Evolutionary conservation across 2,329 filamentous ascomycete genomes (phyloP).

Genomic region (Pestalotiopsis fici): DNA sequence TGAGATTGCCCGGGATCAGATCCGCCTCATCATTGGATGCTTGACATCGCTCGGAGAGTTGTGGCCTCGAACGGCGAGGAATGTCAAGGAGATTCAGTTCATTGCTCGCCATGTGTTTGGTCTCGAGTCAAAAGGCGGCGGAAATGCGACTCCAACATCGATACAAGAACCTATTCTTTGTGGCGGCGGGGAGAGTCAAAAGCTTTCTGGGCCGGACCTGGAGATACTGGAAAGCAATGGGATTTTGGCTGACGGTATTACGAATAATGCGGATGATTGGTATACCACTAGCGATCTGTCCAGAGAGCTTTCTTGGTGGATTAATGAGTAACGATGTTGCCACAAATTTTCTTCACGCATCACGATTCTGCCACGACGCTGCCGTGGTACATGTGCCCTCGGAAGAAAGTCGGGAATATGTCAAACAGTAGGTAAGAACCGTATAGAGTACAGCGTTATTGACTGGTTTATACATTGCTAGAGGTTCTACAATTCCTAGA

Average conservation of each 20-base stretch:
- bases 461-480: no score
- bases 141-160: not conserved
- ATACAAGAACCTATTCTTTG: not conserved
- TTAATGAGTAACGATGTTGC: not conserved
- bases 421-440: no score
- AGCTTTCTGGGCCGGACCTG: not conserved
- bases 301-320: not conserved
- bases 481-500: no score
- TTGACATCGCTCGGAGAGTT: constrained; percentile 34
- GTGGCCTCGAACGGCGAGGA: constrained; percentile 36
- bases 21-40: constrained; percentile 41
- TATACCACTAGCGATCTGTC: not conserved
- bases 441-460: no score
- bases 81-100: constrained; percentile 38
- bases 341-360: not conserved
- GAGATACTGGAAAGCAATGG: not conserved
- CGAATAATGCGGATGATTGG: not conserved
- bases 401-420: no score
- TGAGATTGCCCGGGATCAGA: constrained; percentile 38
- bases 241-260: not conserved
- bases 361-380: no score
- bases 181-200: not conserved
- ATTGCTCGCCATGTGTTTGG: constrained; percentile 29
- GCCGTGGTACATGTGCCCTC: no score
- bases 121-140: not conserved